Conservation (phyloP, 805 yeast genomes). For the Cyberlindnera maritima region DNA sequence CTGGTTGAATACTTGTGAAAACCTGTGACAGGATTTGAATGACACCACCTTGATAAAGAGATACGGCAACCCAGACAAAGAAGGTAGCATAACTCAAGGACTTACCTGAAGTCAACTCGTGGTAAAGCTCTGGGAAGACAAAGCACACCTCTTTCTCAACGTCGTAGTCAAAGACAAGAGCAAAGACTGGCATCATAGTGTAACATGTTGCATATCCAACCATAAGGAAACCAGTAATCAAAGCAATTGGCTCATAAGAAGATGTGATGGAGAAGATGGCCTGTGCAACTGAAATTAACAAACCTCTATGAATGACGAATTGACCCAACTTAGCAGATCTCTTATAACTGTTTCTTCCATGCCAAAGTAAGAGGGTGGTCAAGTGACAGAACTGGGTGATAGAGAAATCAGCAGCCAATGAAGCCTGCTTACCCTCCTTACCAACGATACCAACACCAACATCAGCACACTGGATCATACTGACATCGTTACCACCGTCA, state of each 20-base stretch:
- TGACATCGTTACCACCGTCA: conserved; percentile 98
- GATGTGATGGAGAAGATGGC: conserved; percentile 89
- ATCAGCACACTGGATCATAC: conserved; percentile 98
- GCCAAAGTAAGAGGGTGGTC: conserved; percentile 89
- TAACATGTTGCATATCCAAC: conserved; percentile 97
- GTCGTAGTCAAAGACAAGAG: conserved; percentile 86
- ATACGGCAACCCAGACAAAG: conserved; percentile 85
- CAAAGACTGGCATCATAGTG: conserved; percentile 98
- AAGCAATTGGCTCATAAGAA: conserved; percentile 86
- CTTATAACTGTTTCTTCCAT: conserved; percentile 95
- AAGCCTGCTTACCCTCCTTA: conserved; percentile 96
- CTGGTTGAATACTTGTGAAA: conserved; percentile 59
- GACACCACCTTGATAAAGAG: conserved; percentile 86
- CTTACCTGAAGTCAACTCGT: conserved; percentile 84
- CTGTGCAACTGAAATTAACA: conserved; percentile 90
- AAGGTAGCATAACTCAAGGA: conserved; percentile 85
- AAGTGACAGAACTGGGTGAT: conserved; percentile 87
- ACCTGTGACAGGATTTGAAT: conserved; percentile 81
- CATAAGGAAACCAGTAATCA: conserved; percentile 96
- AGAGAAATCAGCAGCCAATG: conserved; percentile 95
- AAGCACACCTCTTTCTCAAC: conserved; percentile 86
- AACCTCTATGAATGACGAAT: conserved; percentile 94
- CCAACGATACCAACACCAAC: conserved; percentile 99
- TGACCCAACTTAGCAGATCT: conserved; percentile 94
- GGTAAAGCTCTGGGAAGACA: conserved; percentile 91